Conservation (phyloP, 768 basidiomycete species). For the Trametes punicea region DNA sequence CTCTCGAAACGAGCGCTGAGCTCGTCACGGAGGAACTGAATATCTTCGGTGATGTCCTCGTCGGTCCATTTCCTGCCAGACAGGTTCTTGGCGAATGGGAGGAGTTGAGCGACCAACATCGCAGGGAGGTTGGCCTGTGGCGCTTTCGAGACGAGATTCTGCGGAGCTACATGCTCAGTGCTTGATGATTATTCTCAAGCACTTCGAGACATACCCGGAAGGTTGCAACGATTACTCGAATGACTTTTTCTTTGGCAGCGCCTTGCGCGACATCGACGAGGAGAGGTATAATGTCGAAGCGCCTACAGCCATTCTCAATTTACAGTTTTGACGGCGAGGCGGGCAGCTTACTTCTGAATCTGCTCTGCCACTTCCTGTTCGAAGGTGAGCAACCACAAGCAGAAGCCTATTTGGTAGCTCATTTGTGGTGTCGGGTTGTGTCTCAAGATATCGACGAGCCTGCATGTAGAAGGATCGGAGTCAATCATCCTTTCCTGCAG, state of each 20-base stretch:
- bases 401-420: slow-evolving; percentile 91
- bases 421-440: slow-evolving; percentile 86
- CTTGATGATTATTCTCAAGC: not conserved
- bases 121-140: slow-evolving; percentile 86
- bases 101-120: slow-evolving; percentile 84
- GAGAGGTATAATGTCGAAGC: slow-evolving; percentile 84
- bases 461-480: slow-evolving; percentile 26
- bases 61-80: slow-evolving; percentile 87
- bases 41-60: slow-evolving; percentile 91
- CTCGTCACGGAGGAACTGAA: slow-evolving; percentile 84
- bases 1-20: slow-evolving; percentile 83
- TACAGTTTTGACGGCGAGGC: too few species aligned
- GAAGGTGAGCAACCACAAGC: slow-evolving; percentile 92
- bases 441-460: slow-evolving; percentile 80
- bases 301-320: slow-evolving; percentile 44
- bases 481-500: not conserved
- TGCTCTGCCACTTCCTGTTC: slow-evolving; percentile 81
- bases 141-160: slow-evolving; percentile 91
- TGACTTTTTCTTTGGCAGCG: slow-evolving; percentile 96
- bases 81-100: slow-evolving; percentile 85
- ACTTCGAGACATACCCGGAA: slow-evolving; percentile 57
- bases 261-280: slow-evolving; percentile 80
- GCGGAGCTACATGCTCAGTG: not conserved
- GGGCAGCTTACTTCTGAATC: slow-evolving; percentile 70
- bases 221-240: slow-evolving; percentile 88